Evolutionary conservation across 2,329 filamentous ascomycete genomes (phyloP), one percentile per base, ranked within the genome.

Genomic region (Neonectria coccinea): DNA sequence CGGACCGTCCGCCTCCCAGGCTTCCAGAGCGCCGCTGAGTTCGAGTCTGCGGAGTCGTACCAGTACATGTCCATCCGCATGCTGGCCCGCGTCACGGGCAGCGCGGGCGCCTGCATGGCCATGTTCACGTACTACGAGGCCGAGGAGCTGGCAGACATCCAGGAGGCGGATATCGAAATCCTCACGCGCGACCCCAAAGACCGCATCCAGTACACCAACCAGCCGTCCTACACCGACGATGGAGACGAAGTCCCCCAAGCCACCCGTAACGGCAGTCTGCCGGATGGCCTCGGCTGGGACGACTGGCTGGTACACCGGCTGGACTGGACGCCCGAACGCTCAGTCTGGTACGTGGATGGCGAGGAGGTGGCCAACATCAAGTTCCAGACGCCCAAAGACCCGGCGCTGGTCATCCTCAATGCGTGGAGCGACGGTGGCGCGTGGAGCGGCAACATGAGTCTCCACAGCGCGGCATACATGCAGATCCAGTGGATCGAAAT

Each of bases 401-500:
- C 83, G 5, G 83, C 83, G 39, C 81, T 82, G 57, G 74, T 90
- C 53, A 82, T 87, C 31, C 78, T 90, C 70, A 90, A 89, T 70
- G 81, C 86, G 52, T 90, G 88, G 87, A 85, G 85, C 60, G 84
- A 89, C 65, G 87, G 87, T 20, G 86, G 87, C 5, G 77, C 78
- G 52, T 90, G 87, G 87, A 84, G 83, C 48, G 87, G 87, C 11
- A 84, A 86, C 56, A 89, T 90, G 88, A 81, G 74, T 5, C 72
- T 81, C 5, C 79, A 80, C 4, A 79, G 77, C 11, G 79, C 80
- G 48, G 87, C 87, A 0, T 84, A 82, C 65, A 78, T 90, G 70
- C 85, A 90, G 71, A 81, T 90, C 18, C 84, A 88, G 77, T 90
- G 87, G 87, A 83, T 89, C 48, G 86, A 90, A 71, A 81, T 90